phyloP scores from a whole-genome alignment of 208 protist genomes.

The Trypanosoma brucei region DNA sequence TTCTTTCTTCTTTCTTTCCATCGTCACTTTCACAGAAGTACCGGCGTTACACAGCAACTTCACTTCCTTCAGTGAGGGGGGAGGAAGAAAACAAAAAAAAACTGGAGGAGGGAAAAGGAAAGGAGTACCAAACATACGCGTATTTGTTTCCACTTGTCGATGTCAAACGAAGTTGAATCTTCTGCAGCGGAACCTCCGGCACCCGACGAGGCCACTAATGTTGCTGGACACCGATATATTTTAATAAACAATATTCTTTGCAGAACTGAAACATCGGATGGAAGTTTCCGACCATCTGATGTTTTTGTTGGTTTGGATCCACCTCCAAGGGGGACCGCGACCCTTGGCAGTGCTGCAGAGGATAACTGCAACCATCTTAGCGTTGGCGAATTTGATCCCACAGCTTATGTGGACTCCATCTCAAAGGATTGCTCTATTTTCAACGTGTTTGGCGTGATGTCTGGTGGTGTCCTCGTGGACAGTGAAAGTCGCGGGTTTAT shows the following conservation, averaged over 20 bases:
- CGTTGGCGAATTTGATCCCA: conserved; percentile 1
- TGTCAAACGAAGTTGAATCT: no score
- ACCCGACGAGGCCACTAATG: background rate
- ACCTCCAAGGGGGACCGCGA: conserved; percentile 5
- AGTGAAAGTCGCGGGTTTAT: conserved; percentile 24
- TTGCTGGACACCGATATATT: conserved; percentile 12
- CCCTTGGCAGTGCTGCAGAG: conserved; percentile 4
- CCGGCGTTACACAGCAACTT: no score
- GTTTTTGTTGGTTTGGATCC: conserved; percentile 54
- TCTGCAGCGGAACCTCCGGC: no score
- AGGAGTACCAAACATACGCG: no score
- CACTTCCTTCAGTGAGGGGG: no score
- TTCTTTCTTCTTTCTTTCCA: no score
- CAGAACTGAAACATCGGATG: conserved; percentile 38
- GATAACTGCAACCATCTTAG: background rate
- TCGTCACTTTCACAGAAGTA: no score
- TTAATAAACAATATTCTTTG: conserved; percentile 73
- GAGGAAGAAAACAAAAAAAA: no score
- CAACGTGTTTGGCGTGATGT: conserved; percentile 57
- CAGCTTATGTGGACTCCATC: background rate
- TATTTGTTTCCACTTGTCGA: no score
- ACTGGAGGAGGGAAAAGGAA: no score
- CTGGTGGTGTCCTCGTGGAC: conserved; percentile 62
- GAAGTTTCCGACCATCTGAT: conserved; percentile 51
- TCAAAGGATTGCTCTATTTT: conserved; percentile 47